Conservation (phyloP, 805 yeast species). For the Candida hispaniensis region DNA sequence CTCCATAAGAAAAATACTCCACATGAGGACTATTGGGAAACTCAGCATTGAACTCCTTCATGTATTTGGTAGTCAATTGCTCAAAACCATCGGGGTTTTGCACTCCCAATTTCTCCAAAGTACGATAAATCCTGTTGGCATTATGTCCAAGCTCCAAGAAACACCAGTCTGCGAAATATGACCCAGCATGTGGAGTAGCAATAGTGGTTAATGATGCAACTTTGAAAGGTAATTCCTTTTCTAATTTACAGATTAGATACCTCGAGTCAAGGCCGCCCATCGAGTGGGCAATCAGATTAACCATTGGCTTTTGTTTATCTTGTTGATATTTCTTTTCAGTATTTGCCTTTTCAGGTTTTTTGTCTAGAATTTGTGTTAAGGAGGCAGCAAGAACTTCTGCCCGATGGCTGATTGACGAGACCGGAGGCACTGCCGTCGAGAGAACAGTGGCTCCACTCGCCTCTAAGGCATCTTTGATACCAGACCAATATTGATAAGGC, state of each 20-base stretch:
- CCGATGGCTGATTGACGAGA: slow-evolving; percentile 61
- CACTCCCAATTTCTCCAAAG: slow-evolving; percentile 22
- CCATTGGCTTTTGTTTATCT: slow-evolving; percentile 27
- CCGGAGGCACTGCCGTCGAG: slow-evolving; percentile 72
- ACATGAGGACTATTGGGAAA: slow-evolving; percentile 51
- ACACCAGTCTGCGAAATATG: slow-evolving; percentile 63
- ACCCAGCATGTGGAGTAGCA: slow-evolving; percentile 82
- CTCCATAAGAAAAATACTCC: slow-evolving; percentile 74
- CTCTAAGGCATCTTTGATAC: slow-evolving; percentile 53
- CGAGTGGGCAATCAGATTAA: slow-evolving; percentile 77
- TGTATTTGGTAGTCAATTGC: slow-evolving; percentile 50
- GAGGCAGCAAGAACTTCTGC: slow-evolving; percentile 39
- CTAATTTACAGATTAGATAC: slow-evolving; percentile 51
- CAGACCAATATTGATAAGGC: slow-evolving; percentile 68
- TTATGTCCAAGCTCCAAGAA: slow-evolving; percentile 13
- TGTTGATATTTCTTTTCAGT: slow-evolving; percentile 9
- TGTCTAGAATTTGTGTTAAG: slow-evolving; percentile 8
- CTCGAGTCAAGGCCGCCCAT: slow-evolving; percentile 92
- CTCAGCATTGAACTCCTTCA: slow-evolving; percentile 40
- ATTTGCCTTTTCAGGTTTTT: slow-evolving; percentile 5
- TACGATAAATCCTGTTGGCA: slow-evolving; percentile 12
- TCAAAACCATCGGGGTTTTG: slow-evolving; percentile 35
- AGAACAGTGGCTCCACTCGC: slow-evolving; percentile 55
- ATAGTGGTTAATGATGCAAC: slow-evolving; percentile 73
- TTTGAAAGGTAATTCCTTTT: slow-evolving; percentile 35